Base-by-base conservation (phyloP, 306 rosid species). In the Lathyrus oleraceus region DNA sequence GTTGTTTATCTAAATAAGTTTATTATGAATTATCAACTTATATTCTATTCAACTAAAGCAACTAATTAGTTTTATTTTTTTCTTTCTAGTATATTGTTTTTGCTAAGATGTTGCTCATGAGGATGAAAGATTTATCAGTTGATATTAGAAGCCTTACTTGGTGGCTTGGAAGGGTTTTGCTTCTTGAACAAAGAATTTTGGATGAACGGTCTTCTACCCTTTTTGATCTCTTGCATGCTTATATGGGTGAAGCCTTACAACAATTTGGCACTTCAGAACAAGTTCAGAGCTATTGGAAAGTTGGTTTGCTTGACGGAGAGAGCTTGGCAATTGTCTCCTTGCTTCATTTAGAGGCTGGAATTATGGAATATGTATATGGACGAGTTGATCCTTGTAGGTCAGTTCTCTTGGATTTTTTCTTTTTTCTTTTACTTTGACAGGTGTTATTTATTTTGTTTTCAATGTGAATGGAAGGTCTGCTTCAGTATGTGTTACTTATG, bases 311-410 rank as follows among this genome's bases (percentile, higher is more conserved):
- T 14, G 72, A 80, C 21, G 78, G 84, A 5, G 96, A 94, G 79
- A 85, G 82, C 51, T 74, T 38, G 6, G 72, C 63, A 45, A 82
- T 94, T 65, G 88, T 84, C 73, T 88, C 97, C 17, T 60, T 84
- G 84, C 69, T 84, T 86, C 82, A 81, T 76, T 73, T 94, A 68
- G 98, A 94, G 78, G 92, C 96, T 78, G 98, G 97, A 20, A 78
- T 88, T 23, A 77, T 90, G 89, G 96, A 94, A 81, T 86, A 85
- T 82, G 68, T 38, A 38, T 94, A 88, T 69, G 91, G 91, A 21
- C 83, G 96, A 79, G 96, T 88, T 71, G 97, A 94, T 78, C 71
- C 96, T 75, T 90, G 98, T 90, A 85, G 90, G 98, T 87, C 52
- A 72, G 66, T 67, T 45, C 47, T 49, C 60, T 65, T 49, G 53